Percentiles rank a stretch among this genome's conserved stretches.
These are phyloP conservation scores for Sparassis latifolia DNA, from an alignment of 1,284 basidiomycete species.

Conservation along the genomic window DNA sequence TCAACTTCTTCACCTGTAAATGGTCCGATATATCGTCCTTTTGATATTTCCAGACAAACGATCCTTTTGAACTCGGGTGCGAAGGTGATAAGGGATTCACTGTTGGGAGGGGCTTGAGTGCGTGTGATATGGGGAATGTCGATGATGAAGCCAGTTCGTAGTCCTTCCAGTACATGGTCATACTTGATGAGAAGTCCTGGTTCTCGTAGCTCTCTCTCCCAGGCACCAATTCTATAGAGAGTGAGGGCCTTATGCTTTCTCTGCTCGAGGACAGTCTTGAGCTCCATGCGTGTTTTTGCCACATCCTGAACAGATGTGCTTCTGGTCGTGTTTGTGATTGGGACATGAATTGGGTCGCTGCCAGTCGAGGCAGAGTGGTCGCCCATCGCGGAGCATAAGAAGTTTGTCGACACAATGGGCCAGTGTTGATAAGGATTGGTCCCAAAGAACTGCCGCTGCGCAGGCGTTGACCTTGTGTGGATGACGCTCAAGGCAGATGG, in stretches of 20 bases:
- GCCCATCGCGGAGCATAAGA: background rate
- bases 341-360: background rate
- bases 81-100: background rate
- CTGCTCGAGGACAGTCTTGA: background rate
- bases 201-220: background rate
- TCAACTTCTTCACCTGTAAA: background rate
- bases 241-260: background rate
- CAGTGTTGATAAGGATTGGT: background rate
- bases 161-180: background rate
- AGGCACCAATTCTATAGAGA: background rate
- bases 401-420: background rate
- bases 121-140: background rate
- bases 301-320: background rate
- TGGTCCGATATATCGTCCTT: background rate
- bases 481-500: background rate
- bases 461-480: background rate
- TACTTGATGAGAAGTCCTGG: background rate
- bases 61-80: background rate
- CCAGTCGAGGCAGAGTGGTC: background rate
- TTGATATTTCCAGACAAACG: background rate
- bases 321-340: background rate
- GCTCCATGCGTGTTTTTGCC: background rate
- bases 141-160: background rate
- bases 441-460: background rate
- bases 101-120: background rate